A percentile compares a stretch with the other conserved stretches of the same genome.
Evolutionary conservation across 768 basidiomycete species (phyloP).

Genomic region (Suillus alpinus): DNA sequence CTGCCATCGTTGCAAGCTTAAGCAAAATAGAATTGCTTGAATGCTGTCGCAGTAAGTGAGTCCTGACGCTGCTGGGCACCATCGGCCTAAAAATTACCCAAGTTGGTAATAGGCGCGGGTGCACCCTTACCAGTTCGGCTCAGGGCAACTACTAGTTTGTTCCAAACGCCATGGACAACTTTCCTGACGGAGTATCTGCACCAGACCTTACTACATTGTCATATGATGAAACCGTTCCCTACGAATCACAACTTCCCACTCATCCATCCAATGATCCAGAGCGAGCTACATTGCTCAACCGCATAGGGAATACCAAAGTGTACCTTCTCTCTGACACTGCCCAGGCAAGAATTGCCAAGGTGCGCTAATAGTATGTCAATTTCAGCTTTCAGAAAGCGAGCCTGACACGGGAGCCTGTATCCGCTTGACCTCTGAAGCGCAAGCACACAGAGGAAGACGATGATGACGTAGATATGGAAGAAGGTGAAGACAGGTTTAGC

Average conservation of each 20-base stretch:
- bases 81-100: not conserved
- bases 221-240: conserved; percentile 53
- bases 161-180: conserved; percentile 45
- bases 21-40: not conserved
- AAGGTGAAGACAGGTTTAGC: conserved; percentile 15
- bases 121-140: not conserved
- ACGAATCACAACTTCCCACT: conserved; percentile 54
- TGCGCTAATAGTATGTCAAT: conserved; percentile 52
- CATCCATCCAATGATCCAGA: conserved; percentile 27
- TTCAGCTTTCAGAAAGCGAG: conserved; percentile 32
- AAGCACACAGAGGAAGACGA: conserved; percentile 37
- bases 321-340: conserved; percentile 72
- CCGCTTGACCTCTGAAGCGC: conserved; percentile 45
- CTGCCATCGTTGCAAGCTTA: conserved; percentile 21
- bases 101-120: not conserved
- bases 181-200: conserved; percentile 31
- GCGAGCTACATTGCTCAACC: conserved; percentile 45
- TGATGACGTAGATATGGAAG: conserved; percentile 32
- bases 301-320: conserved; percentile 74
- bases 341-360: conserved; percentile 65
- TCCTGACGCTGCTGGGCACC: no score
- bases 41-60: not conserved
- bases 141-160: not conserved
- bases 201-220: conserved; percentile 40
- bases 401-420: conserved; percentile 43